These are phyloP conservation scores for Starmerella roubikii DNA, from an alignment of 805 yeast genomes.

Conservation along the genomic window DNA sequence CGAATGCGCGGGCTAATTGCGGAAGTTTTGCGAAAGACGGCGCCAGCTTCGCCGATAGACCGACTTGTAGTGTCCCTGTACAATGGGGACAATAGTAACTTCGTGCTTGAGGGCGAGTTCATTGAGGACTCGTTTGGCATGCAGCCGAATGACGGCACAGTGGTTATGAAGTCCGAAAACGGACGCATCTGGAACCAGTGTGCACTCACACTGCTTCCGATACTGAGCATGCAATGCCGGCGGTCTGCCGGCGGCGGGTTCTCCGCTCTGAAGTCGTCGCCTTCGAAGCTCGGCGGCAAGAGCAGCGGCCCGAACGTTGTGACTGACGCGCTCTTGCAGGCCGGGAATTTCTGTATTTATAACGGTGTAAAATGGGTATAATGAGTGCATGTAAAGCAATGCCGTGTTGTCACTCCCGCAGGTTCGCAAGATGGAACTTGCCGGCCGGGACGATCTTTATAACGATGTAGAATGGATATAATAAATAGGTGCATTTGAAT, in stretches of 20 bases:
- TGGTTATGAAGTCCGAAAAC: neutral
- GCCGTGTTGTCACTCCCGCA: slow-evolving; percentile 75
- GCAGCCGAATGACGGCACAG: neutral
- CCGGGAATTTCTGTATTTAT: slow-evolving; percentile 10
- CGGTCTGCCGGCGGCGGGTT: slow-evolving; percentile 10
- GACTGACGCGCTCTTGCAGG: slow-evolving; percentile 6
- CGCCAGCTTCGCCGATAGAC: slow-evolving; percentile 2
- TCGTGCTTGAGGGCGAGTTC: slow-evolving; percentile 5
- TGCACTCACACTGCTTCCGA: slow-evolving; percentile 14
- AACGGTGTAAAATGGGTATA: slow-evolving; percentile 12
- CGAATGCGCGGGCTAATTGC: neutral
- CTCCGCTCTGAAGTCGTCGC: slow-evolving; percentile 1
- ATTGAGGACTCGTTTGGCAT: slow-evolving; percentile 5
- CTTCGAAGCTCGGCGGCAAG: neutral
- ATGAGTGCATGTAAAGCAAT: slow-evolving; percentile 1
- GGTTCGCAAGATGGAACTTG: slow-evolving; percentile 77
- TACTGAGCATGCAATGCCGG: slow-evolving; percentile 7
- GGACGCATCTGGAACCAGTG: slow-evolving; percentile 16
- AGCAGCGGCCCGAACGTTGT: neutral
- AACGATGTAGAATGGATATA: neutral
- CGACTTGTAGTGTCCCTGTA: slow-evolving; percentile 5
- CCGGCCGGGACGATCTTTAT: slow-evolving; percentile 50
- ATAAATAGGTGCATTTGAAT: neutral
- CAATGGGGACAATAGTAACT: neutral
- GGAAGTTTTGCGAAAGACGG: neutral